phyloP scores from a whole-genome alignment of 495 filamentous ascomycete genomes.

The Hypoxylon trugodes region DNA sequence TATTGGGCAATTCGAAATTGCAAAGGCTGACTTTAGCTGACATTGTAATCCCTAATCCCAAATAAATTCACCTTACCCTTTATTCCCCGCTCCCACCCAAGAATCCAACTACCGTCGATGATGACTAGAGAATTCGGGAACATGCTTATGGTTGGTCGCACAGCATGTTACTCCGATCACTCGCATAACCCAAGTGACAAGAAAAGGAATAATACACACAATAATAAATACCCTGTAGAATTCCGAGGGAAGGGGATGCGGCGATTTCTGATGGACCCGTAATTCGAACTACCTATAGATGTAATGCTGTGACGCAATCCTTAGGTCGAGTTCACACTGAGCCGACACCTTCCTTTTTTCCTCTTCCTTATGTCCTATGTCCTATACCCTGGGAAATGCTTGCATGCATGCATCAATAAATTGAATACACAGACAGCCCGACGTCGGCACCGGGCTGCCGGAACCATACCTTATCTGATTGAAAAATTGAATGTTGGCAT shows the following conservation, averaged over 20 bases:
- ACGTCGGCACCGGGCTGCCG: neutral
- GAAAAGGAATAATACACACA: conserved; percentile 3
- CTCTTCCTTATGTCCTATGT: no score
- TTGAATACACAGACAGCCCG: neutral
- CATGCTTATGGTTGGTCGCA: conserved; percentile 24
- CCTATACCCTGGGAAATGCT: no score
- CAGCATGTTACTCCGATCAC: conserved; percentile 38
- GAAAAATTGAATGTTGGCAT: neutral
- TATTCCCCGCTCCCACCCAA: conserved; percentile 15
- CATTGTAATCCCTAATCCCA: conserved; percentile 16
- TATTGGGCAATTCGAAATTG: conserved; percentile 23
- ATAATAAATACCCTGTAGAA: no score
- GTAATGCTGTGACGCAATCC: conserved; percentile 21
- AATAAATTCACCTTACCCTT: conserved; percentile 28
- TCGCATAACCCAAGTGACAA: conserved; percentile 30
- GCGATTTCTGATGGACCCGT: conserved; percentile 14
- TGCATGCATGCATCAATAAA: neutral
- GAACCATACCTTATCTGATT: no score
- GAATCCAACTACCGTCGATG: conserved; percentile 10
- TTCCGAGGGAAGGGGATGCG: conserved; percentile 20
- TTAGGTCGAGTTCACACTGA: no score
- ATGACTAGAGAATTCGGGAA: conserved; percentile 1
- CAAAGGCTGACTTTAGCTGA: conserved; percentile 21
- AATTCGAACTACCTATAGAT: neutral
- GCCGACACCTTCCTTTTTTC: no score